Conservation (phyloP, 2,329 filamentous ascomycete species). For the Colletotrichum shisoi region DNA sequence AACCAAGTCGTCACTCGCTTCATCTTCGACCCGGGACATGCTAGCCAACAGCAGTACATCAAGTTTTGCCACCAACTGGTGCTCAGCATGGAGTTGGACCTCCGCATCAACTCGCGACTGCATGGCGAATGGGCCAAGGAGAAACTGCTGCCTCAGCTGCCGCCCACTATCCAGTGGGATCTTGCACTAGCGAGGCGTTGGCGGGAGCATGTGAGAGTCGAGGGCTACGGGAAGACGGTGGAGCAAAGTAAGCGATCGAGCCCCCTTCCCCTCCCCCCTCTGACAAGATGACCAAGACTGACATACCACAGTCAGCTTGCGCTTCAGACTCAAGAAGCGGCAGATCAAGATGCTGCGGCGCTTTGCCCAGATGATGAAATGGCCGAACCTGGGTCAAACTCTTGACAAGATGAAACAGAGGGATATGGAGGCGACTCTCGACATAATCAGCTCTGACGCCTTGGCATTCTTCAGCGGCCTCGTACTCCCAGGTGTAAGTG, state of each 20-base stretch:
- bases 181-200: constrained; percentile 76
- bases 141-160: constrained; percentile 69
- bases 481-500: constrained; percentile 71
- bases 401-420: constrained; percentile 68
- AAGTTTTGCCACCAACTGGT: constrained; percentile 81
- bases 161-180: constrained; percentile 75
- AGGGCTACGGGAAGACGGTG: constrained; percentile 63
- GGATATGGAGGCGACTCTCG: constrained; percentile 65
- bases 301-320: constrained; percentile 62
- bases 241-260: constrained; percentile 57
- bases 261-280: neutral
- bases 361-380: constrained; percentile 77
- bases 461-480: constrained; percentile 81
- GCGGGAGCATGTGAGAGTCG: constrained; percentile 74
- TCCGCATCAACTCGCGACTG: constrained; percentile 70
- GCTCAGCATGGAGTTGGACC: constrained; percentile 73
- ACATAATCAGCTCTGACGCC: constrained; percentile 71
- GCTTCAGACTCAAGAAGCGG: constrained; percentile 69
- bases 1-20: constrained; percentile 79
- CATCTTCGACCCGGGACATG: constrained; percentile 68
- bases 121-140: constrained; percentile 71
- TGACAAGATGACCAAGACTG: neutral
- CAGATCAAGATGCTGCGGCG: constrained; percentile 73
- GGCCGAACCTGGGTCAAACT: constrained; percentile 75
- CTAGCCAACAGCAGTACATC: constrained; percentile 65